Evolutionary conservation across 257 asterid species (phyloP).

Genomic region (Fraxinus anomala): DNA sequence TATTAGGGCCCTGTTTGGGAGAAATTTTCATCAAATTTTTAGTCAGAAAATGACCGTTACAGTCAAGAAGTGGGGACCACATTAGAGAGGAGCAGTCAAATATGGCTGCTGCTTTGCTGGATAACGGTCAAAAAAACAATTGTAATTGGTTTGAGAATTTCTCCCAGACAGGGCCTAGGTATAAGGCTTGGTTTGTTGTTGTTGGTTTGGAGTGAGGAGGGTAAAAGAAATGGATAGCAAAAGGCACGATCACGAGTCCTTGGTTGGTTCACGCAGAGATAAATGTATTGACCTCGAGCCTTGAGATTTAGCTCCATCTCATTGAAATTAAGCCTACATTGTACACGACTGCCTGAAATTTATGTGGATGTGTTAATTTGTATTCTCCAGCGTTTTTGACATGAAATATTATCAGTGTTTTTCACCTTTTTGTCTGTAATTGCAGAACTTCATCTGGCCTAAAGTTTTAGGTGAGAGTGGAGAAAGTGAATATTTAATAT

Average conservation of each 20-base stretch:
- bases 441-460: background rate
- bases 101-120: too few relatives aligned
- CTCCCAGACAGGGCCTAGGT: too few relatives aligned
- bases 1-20: background rate
- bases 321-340: background rate
- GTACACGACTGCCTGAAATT: background rate
- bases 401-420: background rate
- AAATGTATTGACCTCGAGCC: background rate
- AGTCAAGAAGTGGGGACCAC: too few relatives aligned
- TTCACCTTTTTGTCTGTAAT: background rate
- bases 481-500: background rate
- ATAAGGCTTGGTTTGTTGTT: background rate
- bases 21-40: too few relatives aligned
- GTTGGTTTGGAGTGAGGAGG: background rate
- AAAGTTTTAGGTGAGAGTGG: background rate
- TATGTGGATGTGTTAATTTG: background rate
- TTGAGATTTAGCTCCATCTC: constrained; percentile 6
- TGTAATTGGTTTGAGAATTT: too few relatives aligned
- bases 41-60: too few relatives aligned
- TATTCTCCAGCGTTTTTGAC: background rate
- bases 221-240: background rate
- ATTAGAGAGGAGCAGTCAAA: too few relatives aligned
- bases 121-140: too few relatives aligned
- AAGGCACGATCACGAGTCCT: background rate
- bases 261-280: background rate